A percentile compares a stretch with the other conserved stretches of the same genome.
Evolutionary conservation across 2,329 filamentous ascomycete genomes (phyloP).

Genomic region (Lachnellula subtilissima): DNA sequence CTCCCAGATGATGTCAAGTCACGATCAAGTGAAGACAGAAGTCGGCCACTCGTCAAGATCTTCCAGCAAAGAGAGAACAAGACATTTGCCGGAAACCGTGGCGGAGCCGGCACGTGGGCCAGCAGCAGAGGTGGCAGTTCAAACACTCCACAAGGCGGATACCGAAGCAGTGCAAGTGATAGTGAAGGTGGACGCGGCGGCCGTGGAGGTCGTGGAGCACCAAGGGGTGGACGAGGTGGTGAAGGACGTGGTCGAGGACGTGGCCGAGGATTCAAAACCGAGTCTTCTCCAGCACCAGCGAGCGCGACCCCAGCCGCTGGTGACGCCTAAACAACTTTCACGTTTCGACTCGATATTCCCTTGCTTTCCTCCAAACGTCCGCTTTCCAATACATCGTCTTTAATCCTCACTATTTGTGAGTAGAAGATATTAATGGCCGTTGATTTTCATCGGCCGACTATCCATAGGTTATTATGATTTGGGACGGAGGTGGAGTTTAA

Average conservation of each 20-base stretch:
- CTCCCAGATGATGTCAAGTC: slow-evolving; percentile 74
- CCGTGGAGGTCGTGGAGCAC: slow-evolving; percentile 52
- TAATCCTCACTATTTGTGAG: slow-evolving; percentile 28
- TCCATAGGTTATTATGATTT: slow-evolving; percentile 27
- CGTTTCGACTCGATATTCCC: slow-evolving; percentile 19
- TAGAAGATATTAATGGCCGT: slow-evolving; percentile 25
- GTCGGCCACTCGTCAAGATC: slow-evolving; percentile 76
- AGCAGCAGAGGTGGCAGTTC: slow-evolving; percentile 58
- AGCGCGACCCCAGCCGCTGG: slow-evolving; percentile 45
- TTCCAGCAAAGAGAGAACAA: slow-evolving; percentile 66
- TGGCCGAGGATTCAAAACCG: slow-evolving; percentile 53
- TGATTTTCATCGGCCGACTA: slow-evolving; percentile 23
- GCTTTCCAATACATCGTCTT: slow-evolving; percentile 29
- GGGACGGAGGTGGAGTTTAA: slow-evolving; percentile 31
- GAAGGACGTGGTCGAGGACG: slow-evolving; percentile 53
- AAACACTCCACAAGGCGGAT: slow-evolving; percentile 60
- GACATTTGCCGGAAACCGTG: slow-evolving; percentile 50
- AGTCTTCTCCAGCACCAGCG: slow-evolving; percentile 46
- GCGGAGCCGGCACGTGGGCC: slow-evolving; percentile 64
- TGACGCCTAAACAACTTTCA: slow-evolving; percentile 24
- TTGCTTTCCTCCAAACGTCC: slow-evolving; percentile 29
- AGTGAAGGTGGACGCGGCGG: slow-evolving; percentile 56
- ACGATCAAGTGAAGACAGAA: slow-evolving; percentile 62
- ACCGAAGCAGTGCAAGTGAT: slow-evolving; percentile 79
- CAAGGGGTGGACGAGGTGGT: slow-evolving; percentile 49